A percentile compares a stretch with the other conserved stretches of the same genome.
phyloP scores from a whole-genome alignment of 2,329 filamentous ascomycete species.

The Colletotrichum lini region DNA sequence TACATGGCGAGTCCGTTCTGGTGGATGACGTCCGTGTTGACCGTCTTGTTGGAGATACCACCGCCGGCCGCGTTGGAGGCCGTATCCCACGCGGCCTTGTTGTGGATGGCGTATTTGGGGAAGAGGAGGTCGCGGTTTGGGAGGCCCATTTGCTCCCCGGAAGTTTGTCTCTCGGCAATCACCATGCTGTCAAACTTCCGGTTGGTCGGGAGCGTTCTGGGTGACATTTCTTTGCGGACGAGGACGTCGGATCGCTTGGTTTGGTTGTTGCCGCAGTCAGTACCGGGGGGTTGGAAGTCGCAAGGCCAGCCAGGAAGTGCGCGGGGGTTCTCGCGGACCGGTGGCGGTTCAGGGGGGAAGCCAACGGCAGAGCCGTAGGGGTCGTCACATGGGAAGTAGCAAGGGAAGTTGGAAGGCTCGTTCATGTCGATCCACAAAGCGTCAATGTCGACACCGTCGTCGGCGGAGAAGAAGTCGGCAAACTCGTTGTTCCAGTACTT shows the following conservation, averaged over 20 bases:
- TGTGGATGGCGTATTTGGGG: slow-evolving; percentile 76
- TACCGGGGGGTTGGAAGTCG: slow-evolving; percentile 40
- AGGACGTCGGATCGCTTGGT: slow-evolving; percentile 33
- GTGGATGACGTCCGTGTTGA: slow-evolving; percentile 78
- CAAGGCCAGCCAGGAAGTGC: slow-evolving; percentile 77
- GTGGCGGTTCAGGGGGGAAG: slow-evolving; percentile 73
- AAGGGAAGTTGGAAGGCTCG: slow-evolving; percentile 55
- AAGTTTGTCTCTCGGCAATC: slow-evolving; percentile 44
- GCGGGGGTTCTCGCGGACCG: slow-evolving; percentile 74
- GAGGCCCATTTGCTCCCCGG: slow-evolving; percentile 67
- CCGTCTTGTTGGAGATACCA: slow-evolving; percentile 69
- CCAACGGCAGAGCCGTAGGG: slow-evolving; percentile 55
- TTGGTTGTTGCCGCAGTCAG: slow-evolving; percentile 28
- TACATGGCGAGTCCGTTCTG: slow-evolving; percentile 78
- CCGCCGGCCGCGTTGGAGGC: slow-evolving; percentile 51
- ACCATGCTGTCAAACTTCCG: slow-evolving; percentile 35
- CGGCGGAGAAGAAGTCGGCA: slow-evolving; percentile 72
- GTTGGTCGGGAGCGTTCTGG: slow-evolving; percentile 5
- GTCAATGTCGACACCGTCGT: slow-evolving; percentile 80
- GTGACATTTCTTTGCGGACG: background rate
- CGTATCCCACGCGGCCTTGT: slow-evolving; percentile 66
- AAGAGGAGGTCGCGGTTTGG: slow-evolving; percentile 74
- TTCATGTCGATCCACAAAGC: slow-evolving; percentile 84
- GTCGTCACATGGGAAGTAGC: slow-evolving; percentile 52
- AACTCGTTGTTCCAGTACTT: slow-evolving; percentile 81